phyloP scores from a whole-genome alignment of 805 yeast genomes.

The Barnettozyma populi region DNA sequence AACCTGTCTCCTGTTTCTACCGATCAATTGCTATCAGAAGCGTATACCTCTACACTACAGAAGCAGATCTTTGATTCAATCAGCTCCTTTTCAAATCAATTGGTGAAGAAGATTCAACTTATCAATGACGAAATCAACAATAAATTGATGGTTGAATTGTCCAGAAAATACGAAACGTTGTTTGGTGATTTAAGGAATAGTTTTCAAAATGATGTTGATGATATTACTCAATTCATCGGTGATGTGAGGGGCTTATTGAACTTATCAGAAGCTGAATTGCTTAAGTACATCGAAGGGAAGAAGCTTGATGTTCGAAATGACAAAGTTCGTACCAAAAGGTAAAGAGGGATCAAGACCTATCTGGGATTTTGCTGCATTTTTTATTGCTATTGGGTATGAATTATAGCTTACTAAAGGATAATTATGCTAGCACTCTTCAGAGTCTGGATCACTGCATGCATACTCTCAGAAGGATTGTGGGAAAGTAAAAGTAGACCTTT shows the following conservation, averaged over 20 bases:
- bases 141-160: constrained; percentile 29
- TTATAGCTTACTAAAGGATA: too few species aligned
- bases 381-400: not conserved
- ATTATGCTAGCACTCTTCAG: too few species aligned
- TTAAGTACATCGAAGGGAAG: constrained; percentile 25
- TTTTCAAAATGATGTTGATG: constrained; percentile 33
- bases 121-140: constrained; percentile 34
- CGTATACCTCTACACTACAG: constrained; percentile 32
- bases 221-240: constrained; percentile 29
- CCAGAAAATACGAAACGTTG: constrained; percentile 29
- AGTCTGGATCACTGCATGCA: too few species aligned
- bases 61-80: constrained; percentile 33
- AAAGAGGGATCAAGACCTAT: too few species aligned
- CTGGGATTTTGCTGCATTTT: not conserved
- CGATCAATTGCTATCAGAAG: constrained; percentile 18
- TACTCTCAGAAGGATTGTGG: too few species aligned
- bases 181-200: constrained; percentile 29
- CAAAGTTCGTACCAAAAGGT: too few species aligned
- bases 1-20: constrained; percentile 3
- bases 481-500: too few species aligned
- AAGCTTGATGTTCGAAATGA: constrained; percentile 12
- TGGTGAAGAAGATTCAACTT: constrained; percentile 29
- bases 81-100: constrained; percentile 29
- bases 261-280: constrained; percentile 31
- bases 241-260: constrained; percentile 32